These are phyloP conservation scores for Malus domestica DNA, from an alignment of 306 rosid species.

Conservation along the genomic window DNA sequence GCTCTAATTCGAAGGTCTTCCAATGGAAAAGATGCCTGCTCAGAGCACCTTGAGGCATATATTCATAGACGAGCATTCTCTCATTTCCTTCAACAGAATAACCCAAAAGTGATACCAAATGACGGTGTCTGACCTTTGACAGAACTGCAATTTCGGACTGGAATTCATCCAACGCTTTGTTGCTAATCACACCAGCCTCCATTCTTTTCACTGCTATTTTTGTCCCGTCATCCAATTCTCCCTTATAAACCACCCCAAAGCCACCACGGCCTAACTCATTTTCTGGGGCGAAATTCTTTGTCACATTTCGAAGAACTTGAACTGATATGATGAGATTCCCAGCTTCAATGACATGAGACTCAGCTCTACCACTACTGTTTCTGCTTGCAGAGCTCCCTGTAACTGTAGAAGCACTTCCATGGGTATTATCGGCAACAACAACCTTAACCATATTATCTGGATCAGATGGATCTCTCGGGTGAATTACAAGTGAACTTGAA, in stretches of 20 bases:
- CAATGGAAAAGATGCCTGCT: constrained; percentile 93
- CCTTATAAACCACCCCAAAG: constrained; percentile 89
- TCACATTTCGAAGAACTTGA: constrained; percentile 79
- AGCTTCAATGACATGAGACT: constrained; percentile 79
- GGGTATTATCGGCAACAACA: constrained; percentile 48
- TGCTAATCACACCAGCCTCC: constrained; percentile 75
- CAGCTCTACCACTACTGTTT: constrained; percentile 54
- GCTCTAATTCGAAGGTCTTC: constrained; percentile 64
- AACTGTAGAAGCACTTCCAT: constrained; percentile 46
- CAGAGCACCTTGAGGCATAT: constrained; percentile 97
- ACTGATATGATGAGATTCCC: constrained; percentile 87
- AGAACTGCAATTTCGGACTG: constrained; percentile 93
- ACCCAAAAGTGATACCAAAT: constrained; percentile 87
- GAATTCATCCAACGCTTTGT: constrained; percentile 89
- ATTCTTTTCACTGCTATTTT: constrained; percentile 89
- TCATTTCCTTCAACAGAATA: constrained; percentile 70
- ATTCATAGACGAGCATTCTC: constrained; percentile 85
- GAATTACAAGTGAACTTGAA: constrained; percentile 69
- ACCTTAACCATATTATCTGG: constrained; percentile 56
- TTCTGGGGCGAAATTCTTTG: constrained; percentile 80
- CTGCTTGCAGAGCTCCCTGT: constrained; percentile 63
- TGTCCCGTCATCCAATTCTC: constrained; percentile 94
- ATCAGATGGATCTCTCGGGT: constrained; percentile 90
- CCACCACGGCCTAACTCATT: constrained; percentile 99
- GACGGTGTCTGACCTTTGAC: constrained; percentile 94